Conservation (phyloP, 2,329 filamentous ascomycete species). For the Plenodomus biglobosus region DNA sequence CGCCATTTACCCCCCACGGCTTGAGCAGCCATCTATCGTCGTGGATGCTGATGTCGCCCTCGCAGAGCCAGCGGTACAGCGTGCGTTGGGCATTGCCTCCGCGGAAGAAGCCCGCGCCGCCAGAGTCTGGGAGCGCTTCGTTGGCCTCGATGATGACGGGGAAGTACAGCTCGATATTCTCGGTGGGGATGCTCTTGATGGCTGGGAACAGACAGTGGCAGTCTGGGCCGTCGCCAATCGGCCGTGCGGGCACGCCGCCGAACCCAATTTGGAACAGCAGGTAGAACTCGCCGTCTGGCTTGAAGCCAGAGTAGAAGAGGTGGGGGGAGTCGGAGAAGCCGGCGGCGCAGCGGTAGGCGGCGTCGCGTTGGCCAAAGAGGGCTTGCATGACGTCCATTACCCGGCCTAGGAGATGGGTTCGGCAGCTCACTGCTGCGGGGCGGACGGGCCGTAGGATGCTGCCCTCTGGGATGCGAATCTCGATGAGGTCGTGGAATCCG, state of each 20-base stretch:
- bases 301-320: constrained; percentile 55
- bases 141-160: constrained; percentile 54
- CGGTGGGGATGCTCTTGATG: constrained; percentile 55
- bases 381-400: constrained; percentile 55
- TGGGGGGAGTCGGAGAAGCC: constrained; percentile 56
- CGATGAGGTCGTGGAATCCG: constrained; percentile 54
- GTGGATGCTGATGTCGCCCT: constrained; percentile 52
- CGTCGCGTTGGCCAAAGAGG: constrained; percentile 52
- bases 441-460: constrained; percentile 51
- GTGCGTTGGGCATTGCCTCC: constrained; percentile 55
- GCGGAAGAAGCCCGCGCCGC: constrained; percentile 51
- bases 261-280: constrained; percentile 56
- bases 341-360: constrained; percentile 51
- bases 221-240: constrained; percentile 52
- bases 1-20: constrained; percentile 53
- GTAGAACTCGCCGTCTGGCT: constrained; percentile 52
- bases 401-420: constrained; percentile 53
- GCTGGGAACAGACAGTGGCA: constrained; percentile 56
- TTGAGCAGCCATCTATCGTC: constrained; percentile 55
- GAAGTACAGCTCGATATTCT: constrained; percentile 53
- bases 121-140: constrained; percentile 52
- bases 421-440: constrained; percentile 51
- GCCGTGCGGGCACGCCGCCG: constrained; percentile 52
- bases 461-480: constrained; percentile 51
- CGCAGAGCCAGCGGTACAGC: constrained; percentile 50